These are phyloP conservation scores for Boletellus sp. DNA, from an alignment of 768 basidiomycete genomes.

Conservation along the genomic window DNA sequence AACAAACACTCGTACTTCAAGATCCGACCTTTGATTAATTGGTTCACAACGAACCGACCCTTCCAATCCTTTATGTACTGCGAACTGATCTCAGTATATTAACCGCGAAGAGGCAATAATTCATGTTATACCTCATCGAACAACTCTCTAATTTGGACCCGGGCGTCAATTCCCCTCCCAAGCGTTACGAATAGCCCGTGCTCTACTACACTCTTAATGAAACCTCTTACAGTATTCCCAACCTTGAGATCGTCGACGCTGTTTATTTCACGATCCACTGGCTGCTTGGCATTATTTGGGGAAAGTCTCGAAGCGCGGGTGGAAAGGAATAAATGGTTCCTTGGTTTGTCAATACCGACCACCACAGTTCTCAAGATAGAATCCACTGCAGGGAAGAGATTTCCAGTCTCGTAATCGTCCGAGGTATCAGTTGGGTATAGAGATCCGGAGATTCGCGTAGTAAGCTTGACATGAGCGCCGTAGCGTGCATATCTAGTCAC, in stretches of 20 bases:
- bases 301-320: constrained; percentile 70
- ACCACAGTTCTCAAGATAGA: constrained; percentile 70
- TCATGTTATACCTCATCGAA: constrained; percentile 67
- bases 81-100: constrained; percentile 9
- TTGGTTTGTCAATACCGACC: constrained; percentile 60
- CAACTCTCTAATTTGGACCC: constrained; percentile 89
- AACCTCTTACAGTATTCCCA: constrained; percentile 79
- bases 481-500: constrained; percentile 68
- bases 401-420: constrained; percentile 70
- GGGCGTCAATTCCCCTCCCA: constrained; percentile 79
- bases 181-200: constrained; percentile 88
- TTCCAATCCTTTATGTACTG: constrained; percentile 98
- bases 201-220: constrained; percentile 83
- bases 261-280: constrained; percentile 70
- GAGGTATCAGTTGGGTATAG: constrained; percentile 78
- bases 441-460: constrained; percentile 65
- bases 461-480: constrained; percentile 76
- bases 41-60: constrained; percentile 68
- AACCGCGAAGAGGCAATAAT: not conserved
- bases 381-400: constrained; percentile 57
- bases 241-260: constrained; percentile 57
- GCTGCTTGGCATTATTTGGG: constrained; percentile 42
- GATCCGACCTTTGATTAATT: constrained; percentile 85
- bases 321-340: constrained; percentile 73
- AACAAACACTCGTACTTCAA: constrained; percentile 49